phyloP scores from a whole-genome alignment of 2,329 filamentous ascomycete genomes.

The Diaporthe sp. region DNA sequence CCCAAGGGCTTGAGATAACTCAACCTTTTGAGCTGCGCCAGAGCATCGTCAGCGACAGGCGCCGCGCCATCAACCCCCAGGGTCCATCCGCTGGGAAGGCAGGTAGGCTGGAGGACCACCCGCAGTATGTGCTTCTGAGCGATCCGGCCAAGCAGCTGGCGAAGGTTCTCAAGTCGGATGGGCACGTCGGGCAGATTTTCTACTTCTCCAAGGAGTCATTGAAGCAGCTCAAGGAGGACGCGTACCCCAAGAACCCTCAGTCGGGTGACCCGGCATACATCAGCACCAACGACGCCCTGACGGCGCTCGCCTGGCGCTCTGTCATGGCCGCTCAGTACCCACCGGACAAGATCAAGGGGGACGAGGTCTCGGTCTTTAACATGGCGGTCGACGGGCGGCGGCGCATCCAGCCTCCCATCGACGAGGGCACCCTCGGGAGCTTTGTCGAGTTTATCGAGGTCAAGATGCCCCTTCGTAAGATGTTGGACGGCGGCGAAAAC shows the following conservation, averaged over 20 bases:
- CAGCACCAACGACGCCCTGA: slow-evolving; percentile 44
- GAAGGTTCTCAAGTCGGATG: slow-evolving; percentile 47
- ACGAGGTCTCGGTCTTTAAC: slow-evolving; percentile 51
- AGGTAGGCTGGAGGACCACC: slow-evolving; percentile 47
- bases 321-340: slow-evolving; percentile 38
- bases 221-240: slow-evolving; percentile 47
- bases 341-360: slow-evolving; percentile 36
- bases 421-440: slow-evolving; percentile 53
- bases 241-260: slow-evolving; percentile 46
- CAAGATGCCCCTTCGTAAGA: slow-evolving; percentile 46
- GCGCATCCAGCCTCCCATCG: slow-evolving; percentile 50
- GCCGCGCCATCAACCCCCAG: slow-evolving; percentile 42
- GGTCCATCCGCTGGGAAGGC: slow-evolving; percentile 46
- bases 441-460: slow-evolving; percentile 53
- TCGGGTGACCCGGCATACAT: slow-evolving; percentile 45
- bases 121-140: slow-evolving; percentile 48
- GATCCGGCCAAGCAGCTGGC: slow-evolving; percentile 48
- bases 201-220: slow-evolving; percentile 49
- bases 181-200: slow-evolving; percentile 50
- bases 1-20: slow-evolving; percentile 45
- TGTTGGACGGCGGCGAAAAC: slow-evolving; percentile 42
- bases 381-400: slow-evolving; percentile 53
- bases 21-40: slow-evolving; percentile 45
- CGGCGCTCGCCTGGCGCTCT: slow-evolving; percentile 36
- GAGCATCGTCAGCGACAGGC: slow-evolving; percentile 47